phyloP scores from a whole-genome alignment of 2,329 filamentous ascomycete genomes.

The Hortaea werneckii region DNA sequence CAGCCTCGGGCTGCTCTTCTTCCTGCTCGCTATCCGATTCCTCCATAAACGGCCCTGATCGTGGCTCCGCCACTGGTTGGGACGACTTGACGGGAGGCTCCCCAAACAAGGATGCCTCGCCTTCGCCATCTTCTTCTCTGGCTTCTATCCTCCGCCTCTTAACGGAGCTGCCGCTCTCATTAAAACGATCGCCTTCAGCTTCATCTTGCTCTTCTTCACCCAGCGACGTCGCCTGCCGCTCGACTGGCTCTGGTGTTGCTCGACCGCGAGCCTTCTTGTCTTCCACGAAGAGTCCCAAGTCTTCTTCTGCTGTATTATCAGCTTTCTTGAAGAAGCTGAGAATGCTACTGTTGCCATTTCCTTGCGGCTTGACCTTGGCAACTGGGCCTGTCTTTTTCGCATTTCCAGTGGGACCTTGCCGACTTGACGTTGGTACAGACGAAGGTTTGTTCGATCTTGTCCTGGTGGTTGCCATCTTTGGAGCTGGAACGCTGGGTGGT shows the following conservation, averaged over 20 bases:
- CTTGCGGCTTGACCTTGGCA: slow-evolving; percentile 28
- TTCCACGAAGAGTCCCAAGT: slow-evolving; percentile 28
- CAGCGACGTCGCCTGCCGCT: slow-evolving; percentile 2
- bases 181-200: slow-evolving; percentile 27
- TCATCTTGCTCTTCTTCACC: slow-evolving; percentile 13
- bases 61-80: neutral
- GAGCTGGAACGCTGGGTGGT: slow-evolving; percentile 19
- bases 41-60: slow-evolving; percentile 56
- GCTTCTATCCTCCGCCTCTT: slow-evolving; percentile 31
- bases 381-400: slow-evolving; percentile 26
- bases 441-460: slow-evolving; percentile 15
- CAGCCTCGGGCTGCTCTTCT: slow-evolving; percentile 15
- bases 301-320: slow-evolving; percentile 22
- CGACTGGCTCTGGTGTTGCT: slow-evolving; percentile 1
- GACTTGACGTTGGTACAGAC: slow-evolving; percentile 19
- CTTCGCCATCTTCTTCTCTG: slow-evolving; percentile 10
- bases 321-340: slow-evolving; percentile 46
- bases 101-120: slow-evolving; percentile 30
- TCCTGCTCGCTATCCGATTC: slow-evolving; percentile 55
- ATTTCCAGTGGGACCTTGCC: slow-evolving; percentile 18
- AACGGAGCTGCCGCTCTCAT: slow-evolving; percentile 32
- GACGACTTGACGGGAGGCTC: neutral
- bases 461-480: slow-evolving; percentile 22
- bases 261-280: slow-evolving; percentile 8
- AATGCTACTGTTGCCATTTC: slow-evolving; percentile 41